These are phyloP conservation scores for Psilocybe subaeruginosa DNA, from an alignment of 768 basidiomycete species.

Conservation along the genomic window DNA sequence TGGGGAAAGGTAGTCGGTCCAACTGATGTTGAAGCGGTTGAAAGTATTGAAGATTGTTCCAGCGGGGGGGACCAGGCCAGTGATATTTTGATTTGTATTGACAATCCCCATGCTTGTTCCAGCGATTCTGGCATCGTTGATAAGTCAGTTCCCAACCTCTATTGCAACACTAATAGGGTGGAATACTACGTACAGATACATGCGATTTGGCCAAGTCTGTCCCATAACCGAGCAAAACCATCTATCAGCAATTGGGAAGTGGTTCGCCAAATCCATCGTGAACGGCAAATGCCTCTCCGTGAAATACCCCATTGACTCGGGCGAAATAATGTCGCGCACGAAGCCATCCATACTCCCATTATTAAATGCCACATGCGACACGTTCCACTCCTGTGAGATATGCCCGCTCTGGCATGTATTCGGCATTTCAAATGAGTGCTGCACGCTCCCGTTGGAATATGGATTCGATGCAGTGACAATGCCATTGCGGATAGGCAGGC, in stretches of 20 bases:
- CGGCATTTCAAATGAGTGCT: not conserved
- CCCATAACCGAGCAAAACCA: constrained; percentile 3
- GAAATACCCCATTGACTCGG: constrained; percentile 1
- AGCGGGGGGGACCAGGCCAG: not conserved
- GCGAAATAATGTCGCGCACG: not conserved
- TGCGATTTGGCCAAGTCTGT: constrained; percentile 5
- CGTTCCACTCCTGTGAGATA: not conserved
- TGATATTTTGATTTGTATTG: constrained; percentile 2
- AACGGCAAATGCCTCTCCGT: not conserved
- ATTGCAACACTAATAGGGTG: not conserved
- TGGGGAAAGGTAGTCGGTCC: constrained; percentile 1
- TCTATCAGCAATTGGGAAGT: constrained; percentile 2
- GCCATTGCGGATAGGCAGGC: not conserved
- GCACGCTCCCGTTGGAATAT: not conserved
- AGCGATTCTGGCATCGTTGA: not conserved
- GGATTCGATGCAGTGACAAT: not conserved
- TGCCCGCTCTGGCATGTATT: not conserved
- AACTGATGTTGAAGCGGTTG: not conserved
- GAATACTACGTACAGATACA: not conserved
- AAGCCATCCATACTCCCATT: constrained; percentile 6
- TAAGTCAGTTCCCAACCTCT: no score
- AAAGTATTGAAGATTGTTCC: not conserved
- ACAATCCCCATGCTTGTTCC: constrained; percentile 2
- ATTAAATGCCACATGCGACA: not conserved
- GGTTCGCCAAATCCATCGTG: not conserved